These are phyloP conservation scores for Penicillium sp. DNA, from an alignment of 2,329 filamentous ascomycete genomes.

Conservation along the genomic window DNA sequence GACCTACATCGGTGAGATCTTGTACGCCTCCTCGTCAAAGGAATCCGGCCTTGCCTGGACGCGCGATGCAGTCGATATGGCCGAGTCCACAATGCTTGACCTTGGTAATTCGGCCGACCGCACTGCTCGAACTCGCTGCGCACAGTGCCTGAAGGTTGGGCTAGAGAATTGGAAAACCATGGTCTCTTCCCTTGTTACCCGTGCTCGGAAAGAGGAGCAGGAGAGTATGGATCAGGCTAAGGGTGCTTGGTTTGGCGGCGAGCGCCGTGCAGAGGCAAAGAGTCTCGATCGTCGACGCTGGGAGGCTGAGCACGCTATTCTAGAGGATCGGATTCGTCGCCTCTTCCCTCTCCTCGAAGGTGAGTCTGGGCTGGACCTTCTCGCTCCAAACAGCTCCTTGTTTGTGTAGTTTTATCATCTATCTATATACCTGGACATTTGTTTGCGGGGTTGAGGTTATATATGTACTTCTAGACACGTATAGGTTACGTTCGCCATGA, in stretches of 20 bases:
- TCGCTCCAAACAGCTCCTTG: conserved; percentile 33
- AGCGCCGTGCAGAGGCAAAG: conserved; percentile 31
- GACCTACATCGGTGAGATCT: conserved; percentile 89
- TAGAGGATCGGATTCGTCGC: conserved; percentile 36
- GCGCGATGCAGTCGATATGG: conserved; percentile 77
- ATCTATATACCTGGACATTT: not conserved
- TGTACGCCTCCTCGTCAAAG: conserved; percentile 67
- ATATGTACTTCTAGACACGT: not conserved
- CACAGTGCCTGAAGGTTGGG: conserved; percentile 73
- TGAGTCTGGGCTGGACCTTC: conserved; percentile 29
- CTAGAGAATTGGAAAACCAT: conserved; percentile 82
- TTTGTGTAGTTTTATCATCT: conserved; percentile 22
- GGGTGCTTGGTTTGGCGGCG: conserved; percentile 36
- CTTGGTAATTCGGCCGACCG: conserved; percentile 31
- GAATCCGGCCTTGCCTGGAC: conserved; percentile 86
- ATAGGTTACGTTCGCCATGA: not conserved
- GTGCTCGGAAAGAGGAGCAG: conserved; percentile 38
- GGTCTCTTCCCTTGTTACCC: conserved; percentile 63
- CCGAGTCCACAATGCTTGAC: conserved; percentile 62
- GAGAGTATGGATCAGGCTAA: conserved; percentile 36
- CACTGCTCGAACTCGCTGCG: conserved; percentile 62
- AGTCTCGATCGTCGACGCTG: conserved; percentile 36
- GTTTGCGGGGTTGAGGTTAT: not conserved
- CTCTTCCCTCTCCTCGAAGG: conserved; percentile 35
- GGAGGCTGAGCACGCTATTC: conserved; percentile 43